A percentile compares a stretch with the other conserved stretches of the same genome.
phyloP scores from a whole-genome alignment of 164 flowering plant genomes.

The Echeveria elegans region DNA sequence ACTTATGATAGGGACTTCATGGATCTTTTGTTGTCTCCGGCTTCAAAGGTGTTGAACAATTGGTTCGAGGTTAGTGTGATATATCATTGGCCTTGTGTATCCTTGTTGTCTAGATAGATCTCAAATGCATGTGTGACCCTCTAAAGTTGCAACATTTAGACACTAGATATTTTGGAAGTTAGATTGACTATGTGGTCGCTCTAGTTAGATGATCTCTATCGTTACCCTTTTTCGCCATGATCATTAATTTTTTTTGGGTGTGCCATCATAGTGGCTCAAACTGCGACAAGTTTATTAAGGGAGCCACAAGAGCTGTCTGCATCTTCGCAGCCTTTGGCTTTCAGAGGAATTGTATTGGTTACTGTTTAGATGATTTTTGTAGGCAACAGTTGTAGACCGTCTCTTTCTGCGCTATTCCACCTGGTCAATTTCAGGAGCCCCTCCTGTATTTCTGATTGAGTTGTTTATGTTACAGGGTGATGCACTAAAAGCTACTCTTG shows the following conservation, averaged over 20 bases:
- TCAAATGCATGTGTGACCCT: neutral
- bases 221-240: too few relatives aligned
- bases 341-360: too few relatives aligned
- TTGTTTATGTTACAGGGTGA: conserved; percentile 44
- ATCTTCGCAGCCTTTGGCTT: too few relatives aligned
- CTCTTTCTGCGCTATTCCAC: neutral
- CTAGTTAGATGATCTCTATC: neutral
- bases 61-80: conserved; percentile 83
- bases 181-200: neutral
- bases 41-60: conserved; percentile 49
- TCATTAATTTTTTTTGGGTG: too few relatives aligned
- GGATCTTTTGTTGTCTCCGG: conserved; percentile 90
- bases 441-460: neutral
- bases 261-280: too few relatives aligned
- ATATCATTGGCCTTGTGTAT: conserved; percentile 11
- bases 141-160: neutral
- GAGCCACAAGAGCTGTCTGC: too few relatives aligned
- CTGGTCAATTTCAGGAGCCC: neutral
- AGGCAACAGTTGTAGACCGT: too few relatives aligned
- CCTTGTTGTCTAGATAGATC: neutral
- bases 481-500: conserved; percentile 94
- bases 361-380: too few relatives aligned
- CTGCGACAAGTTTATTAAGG: too few relatives aligned
- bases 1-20: conserved; percentile 64
- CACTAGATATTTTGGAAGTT: neutral